Base-by-base conservation (phyloP, 805 yeast species). In the Myxozyma nipponensis region DNA sequence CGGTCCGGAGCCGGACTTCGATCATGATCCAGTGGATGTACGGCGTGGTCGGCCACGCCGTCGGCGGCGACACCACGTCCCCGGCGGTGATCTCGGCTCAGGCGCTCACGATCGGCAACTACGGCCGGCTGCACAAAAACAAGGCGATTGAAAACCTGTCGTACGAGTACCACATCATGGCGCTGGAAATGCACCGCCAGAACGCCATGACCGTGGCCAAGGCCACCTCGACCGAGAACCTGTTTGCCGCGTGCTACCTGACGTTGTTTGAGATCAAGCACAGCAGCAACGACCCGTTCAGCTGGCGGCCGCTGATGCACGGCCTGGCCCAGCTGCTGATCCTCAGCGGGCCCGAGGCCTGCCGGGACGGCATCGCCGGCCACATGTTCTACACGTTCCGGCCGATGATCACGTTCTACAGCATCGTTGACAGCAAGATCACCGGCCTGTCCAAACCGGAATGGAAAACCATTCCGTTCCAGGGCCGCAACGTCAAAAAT, bases 381-480 rank as follows among this genome's bases (percentile, higher is more conserved):
- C 3, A 28, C 4, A 9, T 42, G 23, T 42, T 47, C 22, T 25
- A 22, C 24, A 24, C 30, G 17, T n/a, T 47, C 13, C 42, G 51
- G 4, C 18, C 30, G n/a, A 37, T 42, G 44, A 30, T 42, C 24
- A 35, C 35, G 3, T 5, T 22, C 3, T 38, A 38, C 32, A 19
- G 13, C 2, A 6, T 47, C 5, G 21, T 26, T 9, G 4, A 10
- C 19, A 18, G 41, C 25, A 39, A 37, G 19, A 10, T 6, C 1
- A 21, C 39, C 10, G 36, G 42, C 15, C 23, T 42, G 22, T 28
- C 21, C 17, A 18, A 4, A 10, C 23, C 22, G 5, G 47, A 42
- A 30, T 47, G 51, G 51, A 38, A 24, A 17, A 38, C 46, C 2
- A 22, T 47, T 19, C 47, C 51, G 19, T 47, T 42, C 42, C 23